Base-by-base conservation (phyloP, 2,329 filamentous ascomycete species). In the Phaeosphaeria sp. region DNA sequence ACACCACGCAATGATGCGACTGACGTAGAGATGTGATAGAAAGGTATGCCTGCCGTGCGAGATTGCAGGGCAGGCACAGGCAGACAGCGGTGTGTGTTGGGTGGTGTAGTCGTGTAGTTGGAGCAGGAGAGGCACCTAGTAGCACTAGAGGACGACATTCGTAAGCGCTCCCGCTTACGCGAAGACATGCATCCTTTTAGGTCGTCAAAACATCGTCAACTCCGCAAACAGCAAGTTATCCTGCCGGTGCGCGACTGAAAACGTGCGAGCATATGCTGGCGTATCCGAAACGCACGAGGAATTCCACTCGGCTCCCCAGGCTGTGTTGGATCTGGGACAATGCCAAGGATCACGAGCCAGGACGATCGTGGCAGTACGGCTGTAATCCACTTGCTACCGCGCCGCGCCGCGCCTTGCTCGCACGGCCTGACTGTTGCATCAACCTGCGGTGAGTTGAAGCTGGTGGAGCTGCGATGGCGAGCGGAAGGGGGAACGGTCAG, bases 1-100 rank as follows among this genome's bases (percentile, higher is more conserved):
- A 25, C 41, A 46, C 3, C 50, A 64, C 59, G 51, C 69, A 66
- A 68, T 70, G 68, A 72, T 59, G 66, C 66, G 67, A 63, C 65
- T 65, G 64, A 59, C 58, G 61, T 62, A 60, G 59, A 52, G 53
- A 51, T 25, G 51, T 55, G 58, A 51, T 54, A 20, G 47, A 62
- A 39, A 55, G 52, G 57, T 55, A 27, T 52, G 50, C 42, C 27
- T 53, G 20, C 30, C 22, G 25, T 43, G 55, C 47, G 48, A 55
- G 51, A 55, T 60, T 57, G 49, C 56, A 50, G 62, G 62, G 58
- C 55, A 60, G 56, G 64, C 54, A 64, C 56, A 60, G 56, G 60
- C 55, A 39, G 39, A 41, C 54, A 42, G 53, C 60, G 65, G 65
- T 64, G 65, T 58, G 59, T 36, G 56, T 55, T 58, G 27, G 58